phyloP scores from a whole-genome alignment of 202 grass and related monocot species.

The Digitaria exilis region DNA sequence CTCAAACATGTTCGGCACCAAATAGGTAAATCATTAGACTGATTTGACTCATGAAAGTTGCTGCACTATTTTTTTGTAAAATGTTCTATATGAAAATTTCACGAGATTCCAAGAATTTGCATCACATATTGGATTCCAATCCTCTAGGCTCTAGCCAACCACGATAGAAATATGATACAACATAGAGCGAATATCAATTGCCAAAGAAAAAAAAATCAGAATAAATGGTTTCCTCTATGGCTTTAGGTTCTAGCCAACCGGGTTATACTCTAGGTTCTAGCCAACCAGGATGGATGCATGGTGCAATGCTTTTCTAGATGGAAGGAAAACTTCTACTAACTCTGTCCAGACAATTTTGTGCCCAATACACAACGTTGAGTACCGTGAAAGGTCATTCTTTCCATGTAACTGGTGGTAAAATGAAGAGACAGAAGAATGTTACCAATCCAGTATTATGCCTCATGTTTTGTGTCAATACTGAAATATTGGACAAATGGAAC shows the following conservation, averaged over 20 bases:
- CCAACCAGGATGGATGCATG: neutral
- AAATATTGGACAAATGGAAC: neutral
- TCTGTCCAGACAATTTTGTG: neutral
- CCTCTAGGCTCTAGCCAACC: neutral
- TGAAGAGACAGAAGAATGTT: neutral
- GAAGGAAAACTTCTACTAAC: too few relatives aligned
- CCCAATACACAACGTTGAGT: neutral
- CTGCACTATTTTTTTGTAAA: neutral
- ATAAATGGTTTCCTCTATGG: too few relatives aligned
- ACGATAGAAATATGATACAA: too few relatives aligned
- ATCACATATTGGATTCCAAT: neutral
- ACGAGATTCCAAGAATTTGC: neutral
- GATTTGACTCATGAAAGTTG: neutral
- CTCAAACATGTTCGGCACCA: neutral
- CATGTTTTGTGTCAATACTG: neutral
- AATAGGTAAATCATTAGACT: neutral
- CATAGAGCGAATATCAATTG: too few relatives aligned
- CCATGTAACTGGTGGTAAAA: neutral
- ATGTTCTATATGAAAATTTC: neutral
- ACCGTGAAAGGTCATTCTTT: neutral
- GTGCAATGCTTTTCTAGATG: neutral
- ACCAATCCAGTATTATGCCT: neutral
- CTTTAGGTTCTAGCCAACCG: too few relatives aligned
- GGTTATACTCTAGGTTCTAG: neutral
- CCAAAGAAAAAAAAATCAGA: too few relatives aligned